These are phyloP conservation scores for Pisolithus marmoratus DNA, from an alignment of 768 basidiomycete genomes.

Conservation along the genomic window DNA sequence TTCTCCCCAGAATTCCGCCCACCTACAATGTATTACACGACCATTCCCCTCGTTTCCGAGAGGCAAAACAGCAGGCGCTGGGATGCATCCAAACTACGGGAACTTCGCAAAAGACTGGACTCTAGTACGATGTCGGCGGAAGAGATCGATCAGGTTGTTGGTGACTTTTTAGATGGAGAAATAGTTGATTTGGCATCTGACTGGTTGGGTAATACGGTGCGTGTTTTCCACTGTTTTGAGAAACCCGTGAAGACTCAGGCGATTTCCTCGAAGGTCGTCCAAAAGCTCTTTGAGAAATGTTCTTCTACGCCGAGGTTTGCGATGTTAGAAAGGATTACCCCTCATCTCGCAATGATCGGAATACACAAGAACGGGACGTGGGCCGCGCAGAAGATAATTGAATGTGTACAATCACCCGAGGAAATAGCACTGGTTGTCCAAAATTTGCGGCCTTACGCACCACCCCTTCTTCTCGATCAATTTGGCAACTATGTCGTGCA, in stretches of 20 bases:
- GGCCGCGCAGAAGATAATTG: conserved; percentile 99
- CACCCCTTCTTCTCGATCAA: conserved; percentile 90
- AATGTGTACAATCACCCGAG: conserved; percentile 83
- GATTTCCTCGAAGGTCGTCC: conserved; percentile 62
- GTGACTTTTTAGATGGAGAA: conserved; percentile 89
- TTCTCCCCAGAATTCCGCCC: conserved; percentile 71
- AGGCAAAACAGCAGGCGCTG: conserved; percentile 80
- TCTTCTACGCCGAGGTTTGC: conserved; percentile 70
- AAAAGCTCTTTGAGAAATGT: conserved; percentile 93
- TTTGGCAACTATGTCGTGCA: conserved; percentile 93
- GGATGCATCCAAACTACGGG: conserved; percentile 91
- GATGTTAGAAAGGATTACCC: conserved; percentile 91
- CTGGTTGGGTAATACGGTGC: conserved; percentile 90
- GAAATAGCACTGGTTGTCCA: conserved; percentile 82
- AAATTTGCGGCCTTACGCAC: conserved; percentile 85
- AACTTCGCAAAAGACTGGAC: conserved; percentile 91
- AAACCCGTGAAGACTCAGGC: not conserved
- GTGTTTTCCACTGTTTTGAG: conserved; percentile 12
- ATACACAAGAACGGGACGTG: conserved; percentile 99
- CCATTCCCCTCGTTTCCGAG: conserved; percentile 87
- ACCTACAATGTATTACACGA: conserved; percentile 93
- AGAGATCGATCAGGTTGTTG: conserved; percentile 87
- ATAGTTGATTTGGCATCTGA: conserved; percentile 94
- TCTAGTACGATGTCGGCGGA: conserved; percentile 77
- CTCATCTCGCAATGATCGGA: conserved; percentile 94